Evolutionary conservation across 495 filamentous ascomycete species (phyloP), one percentile per base, ranked within the genome.

Genomic region (Paragyromitra xinjiangensis): DNA sequence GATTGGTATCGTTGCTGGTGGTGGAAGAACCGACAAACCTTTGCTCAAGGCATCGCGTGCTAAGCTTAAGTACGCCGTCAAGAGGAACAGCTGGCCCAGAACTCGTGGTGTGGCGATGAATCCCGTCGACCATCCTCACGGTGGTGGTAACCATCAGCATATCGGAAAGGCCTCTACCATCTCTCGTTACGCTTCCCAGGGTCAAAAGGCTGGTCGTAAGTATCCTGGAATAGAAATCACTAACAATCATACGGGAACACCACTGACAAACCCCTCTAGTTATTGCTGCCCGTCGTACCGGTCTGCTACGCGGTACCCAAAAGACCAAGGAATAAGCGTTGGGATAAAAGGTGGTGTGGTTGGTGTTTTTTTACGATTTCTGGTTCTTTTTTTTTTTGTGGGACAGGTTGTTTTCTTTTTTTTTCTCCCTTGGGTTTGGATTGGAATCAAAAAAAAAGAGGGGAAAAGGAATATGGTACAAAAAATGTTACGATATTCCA

Each of bases 31-130:
- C 84, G 95, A 99, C 90, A 99, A 99, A 90, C 95, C 95, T 82
- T 87, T 99, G 83, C 89, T 99, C 81, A 99, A 98, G 93, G 95
- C 95, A 80, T 97, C 94, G 79, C 93, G 95, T 84, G 95, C 95
- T 83, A 97, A 95, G 92, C 93, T 97, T 86, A 98, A 99, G 92
- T 98, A 97, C 89, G 93, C 93, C 80, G 95, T 97, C 88, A 99
- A 99, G 93, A 92, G 96, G 85, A 98, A 98, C 93, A 93, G 90
- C 83, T 98, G 96, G 95, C 95, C 96, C 86, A 98, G 96, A 92
- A 99, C 95, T 90, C 94, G 95, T 94, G 95, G 95, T 96, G 95
- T 99, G 90, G 95, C 95, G 86, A 99, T 99, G 95, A 99, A 99
- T 88, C 95, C 95, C 80, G 95, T 99, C 82, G 95, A 99, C 88